A percentile compares a stretch with the other conserved stretches of the same genome.
These are phyloP conservation scores for Corchorus olitorius DNA, from an alignment of 345 rosid genomes.

Conservation along the genomic window DNA sequence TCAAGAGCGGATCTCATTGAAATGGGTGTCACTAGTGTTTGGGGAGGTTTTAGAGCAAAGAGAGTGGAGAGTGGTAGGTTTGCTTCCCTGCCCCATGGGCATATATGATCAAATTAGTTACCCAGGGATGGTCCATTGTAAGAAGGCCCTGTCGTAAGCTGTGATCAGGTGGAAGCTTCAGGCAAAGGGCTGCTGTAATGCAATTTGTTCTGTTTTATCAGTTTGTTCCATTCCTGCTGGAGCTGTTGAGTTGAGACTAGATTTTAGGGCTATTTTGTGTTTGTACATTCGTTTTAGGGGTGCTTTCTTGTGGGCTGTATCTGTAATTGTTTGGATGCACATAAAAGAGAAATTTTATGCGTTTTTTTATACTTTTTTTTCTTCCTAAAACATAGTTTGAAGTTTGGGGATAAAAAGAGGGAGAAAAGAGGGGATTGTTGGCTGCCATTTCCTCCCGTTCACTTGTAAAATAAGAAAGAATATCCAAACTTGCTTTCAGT, in stretches of 20 bases:
- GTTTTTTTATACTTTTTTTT: neutral
- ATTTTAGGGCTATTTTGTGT: conserved; percentile 36
- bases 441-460: no score
- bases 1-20: conserved; percentile 28
- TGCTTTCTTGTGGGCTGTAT: conserved; percentile 24
- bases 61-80: conserved; percentile 37
- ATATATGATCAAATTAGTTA: conserved; percentile 30
- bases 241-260: conserved; percentile 33
- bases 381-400: no score
- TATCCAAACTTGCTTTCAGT: no score
- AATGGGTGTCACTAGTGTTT: conserved; percentile 25
- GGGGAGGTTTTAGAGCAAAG: conserved; percentile 18
- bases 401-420: no score
- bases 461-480: no score
- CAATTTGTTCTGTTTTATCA: conserved; percentile 25
- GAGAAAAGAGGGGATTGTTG: no score
- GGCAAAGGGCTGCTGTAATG: conserved; percentile 16
- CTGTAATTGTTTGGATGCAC: neutral
- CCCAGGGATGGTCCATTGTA: conserved; percentile 19
- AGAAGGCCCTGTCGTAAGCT: conserved; percentile 14
- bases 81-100: conserved; percentile 42
- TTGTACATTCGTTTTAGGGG: conserved; percentile 36
- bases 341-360: neutral
- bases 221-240: conserved; percentile 26
- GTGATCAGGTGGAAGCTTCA: conserved; percentile 31